Conservation (phyloP, 2,329 filamentous ascomycete genomes). For the Drechslerella stenobrocha region DNA sequence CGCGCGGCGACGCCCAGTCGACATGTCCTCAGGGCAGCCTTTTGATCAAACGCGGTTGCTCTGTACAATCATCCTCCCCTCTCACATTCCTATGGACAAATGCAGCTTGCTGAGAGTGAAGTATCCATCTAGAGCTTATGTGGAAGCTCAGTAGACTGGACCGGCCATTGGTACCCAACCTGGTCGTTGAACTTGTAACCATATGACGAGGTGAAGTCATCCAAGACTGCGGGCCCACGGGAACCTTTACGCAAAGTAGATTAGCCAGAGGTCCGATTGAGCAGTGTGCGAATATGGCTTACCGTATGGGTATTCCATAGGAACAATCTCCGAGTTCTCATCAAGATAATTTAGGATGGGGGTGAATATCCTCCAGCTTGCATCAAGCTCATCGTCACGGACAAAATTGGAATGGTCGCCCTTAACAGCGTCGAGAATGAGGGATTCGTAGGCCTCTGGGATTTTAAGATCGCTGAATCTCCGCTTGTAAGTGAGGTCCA, state of each 20-base stretch:
- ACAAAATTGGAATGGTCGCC: constrained; percentile 99
- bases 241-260: constrained; percentile 67
- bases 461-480: constrained; percentile 99
- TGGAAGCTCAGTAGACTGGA: constrained; percentile 66
- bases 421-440: constrained; percentile 96
- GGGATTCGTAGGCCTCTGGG: constrained; percentile 95
- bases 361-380: constrained; percentile 98
- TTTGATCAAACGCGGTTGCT: neutral
- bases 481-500: constrained; percentile 95
- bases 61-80: neutral
- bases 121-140: constrained; percentile 73
- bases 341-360: constrained; percentile 97
- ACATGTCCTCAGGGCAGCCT: neutral
- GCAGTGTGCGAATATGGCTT: constrained; percentile 56
- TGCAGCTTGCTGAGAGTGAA: neutral
- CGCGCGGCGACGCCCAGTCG: neutral
- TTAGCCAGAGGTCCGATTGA: constrained; percentile 19
- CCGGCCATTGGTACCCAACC: constrained; percentile 92
- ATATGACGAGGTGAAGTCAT: constrained; percentile 97
- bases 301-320: constrained; percentile 99
- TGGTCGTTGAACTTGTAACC: constrained; percentile 99
- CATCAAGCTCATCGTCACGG: constrained; percentile 92
- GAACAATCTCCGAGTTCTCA: constrained; percentile 98
- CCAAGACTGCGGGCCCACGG: constrained; percentile 89
- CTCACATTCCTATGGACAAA: neutral